Conservation (phyloP, 2,329 filamentous ascomycete genomes). For the Fusarium sp. region DNA sequence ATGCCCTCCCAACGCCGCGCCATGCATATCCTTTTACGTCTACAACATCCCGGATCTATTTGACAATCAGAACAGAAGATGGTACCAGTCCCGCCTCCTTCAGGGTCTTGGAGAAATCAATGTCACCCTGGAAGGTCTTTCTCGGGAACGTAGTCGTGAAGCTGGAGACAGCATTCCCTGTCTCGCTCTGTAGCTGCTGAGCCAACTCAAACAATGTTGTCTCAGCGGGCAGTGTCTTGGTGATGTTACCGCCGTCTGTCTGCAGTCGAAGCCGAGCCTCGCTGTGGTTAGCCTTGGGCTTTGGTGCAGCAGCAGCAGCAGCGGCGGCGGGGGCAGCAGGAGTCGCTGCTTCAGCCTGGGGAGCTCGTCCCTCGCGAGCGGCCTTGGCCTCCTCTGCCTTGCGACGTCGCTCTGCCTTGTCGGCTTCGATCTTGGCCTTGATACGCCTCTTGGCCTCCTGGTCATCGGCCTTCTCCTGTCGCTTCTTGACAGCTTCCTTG, state of each 20-base stretch:
- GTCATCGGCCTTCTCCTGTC: conserved; percentile 86
- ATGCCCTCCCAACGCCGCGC: conserved; percentile 35
- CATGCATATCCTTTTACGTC: conserved; percentile 28
- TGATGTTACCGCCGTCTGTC: conserved; percentile 75
- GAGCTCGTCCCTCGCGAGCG: conserved; percentile 76
- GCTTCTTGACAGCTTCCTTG: conserved; percentile 88
- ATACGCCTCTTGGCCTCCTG: conserved; percentile 87
- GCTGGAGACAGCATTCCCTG: conserved; percentile 73
- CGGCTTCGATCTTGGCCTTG: conserved; percentile 91
- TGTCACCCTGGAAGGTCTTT: conserved; percentile 74
- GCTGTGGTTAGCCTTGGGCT: conserved; percentile 75
- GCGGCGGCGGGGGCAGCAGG: conserved; percentile 58
- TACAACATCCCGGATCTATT: conserved; percentile 49
- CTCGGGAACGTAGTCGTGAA: conserved; percentile 89
- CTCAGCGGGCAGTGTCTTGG: conserved; percentile 88
- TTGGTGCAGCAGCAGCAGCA: conserved; percentile 58
- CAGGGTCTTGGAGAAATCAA: conserved; percentile 87
- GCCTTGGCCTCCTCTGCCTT: conserved; percentile 90
- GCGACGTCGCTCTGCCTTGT: conserved; percentile 87
- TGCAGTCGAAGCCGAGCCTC: conserved; percentile 86
- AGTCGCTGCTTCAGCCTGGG: conserved; percentile 55
- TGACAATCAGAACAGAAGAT: conserved; percentile 86
- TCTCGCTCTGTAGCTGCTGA: conserved; percentile 75
- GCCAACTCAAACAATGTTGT: conserved; percentile 95
- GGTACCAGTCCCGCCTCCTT: conserved; percentile 92